Percentiles rank a stretch among this genome's conserved stretches.
Conservation (phyloP, 352 stramenopile species). For the Pythium diclinum region DNA sequence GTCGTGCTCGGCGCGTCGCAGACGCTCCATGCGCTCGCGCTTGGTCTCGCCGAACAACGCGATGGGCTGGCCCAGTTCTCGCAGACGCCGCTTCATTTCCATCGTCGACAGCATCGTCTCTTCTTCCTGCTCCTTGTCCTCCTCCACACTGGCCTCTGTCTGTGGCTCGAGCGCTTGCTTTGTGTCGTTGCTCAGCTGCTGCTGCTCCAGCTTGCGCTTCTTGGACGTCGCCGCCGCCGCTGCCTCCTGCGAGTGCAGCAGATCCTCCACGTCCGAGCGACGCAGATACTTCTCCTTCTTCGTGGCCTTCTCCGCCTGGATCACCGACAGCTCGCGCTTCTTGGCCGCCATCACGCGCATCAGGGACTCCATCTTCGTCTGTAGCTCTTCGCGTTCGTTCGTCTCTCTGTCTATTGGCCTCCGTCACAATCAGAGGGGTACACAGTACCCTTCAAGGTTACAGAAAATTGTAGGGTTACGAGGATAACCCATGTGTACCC, state of each 20-base stretch:
- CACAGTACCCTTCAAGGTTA: slow-evolving; percentile 1
- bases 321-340: slow-evolving; percentile 67
- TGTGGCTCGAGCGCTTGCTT: neutral
- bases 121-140: slow-evolving; percentile 17
- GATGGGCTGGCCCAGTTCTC: slow-evolving; percentile 77
- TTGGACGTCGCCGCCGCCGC: slow-evolving; percentile 29
- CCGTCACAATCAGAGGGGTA: neutral
- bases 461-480: neutral
- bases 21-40: slow-evolving; percentile 53
- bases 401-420: neutral
- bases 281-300: slow-evolving; percentile 81
- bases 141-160: neutral
- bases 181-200: neutral
- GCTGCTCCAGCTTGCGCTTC: slow-evolving; percentile 42
- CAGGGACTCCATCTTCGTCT: slow-evolving; percentile 60
- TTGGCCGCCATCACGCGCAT: slow-evolving; percentile 75
- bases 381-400: neutral
- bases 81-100: slow-evolving; percentile 80
- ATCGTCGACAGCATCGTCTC: slow-evolving; percentile 46
- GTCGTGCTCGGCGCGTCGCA: slow-evolving; percentile 67
- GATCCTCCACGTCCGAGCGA: slow-evolving; percentile 64
- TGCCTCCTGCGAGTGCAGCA: slow-evolving; percentile 36
- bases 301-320: slow-evolving; percentile 47
- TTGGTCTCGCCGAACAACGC: slow-evolving; percentile 87
- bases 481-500: neutral